Evolutionary conservation across 768 basidiomycete species (phyloP), one percentile per base, ranked within the genome.

Genomic region (Xerocomellus intermedius): DNA sequence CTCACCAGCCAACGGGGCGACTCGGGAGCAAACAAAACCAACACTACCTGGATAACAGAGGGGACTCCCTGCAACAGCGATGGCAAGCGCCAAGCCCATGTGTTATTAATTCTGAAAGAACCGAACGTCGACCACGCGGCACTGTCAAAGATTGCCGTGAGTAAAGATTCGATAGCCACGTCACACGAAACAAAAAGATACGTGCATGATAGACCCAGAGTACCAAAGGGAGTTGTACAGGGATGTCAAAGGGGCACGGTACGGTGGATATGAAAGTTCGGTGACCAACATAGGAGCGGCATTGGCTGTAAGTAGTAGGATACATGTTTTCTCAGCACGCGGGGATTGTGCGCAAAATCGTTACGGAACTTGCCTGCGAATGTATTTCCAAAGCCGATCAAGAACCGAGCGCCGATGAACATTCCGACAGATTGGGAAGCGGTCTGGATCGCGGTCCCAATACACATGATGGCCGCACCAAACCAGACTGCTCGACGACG

Each of bases 201-300:
- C 81, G 42, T 55, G 83, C 83, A 91, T 66, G 67, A 91, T 89
- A 55, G 88, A 80, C 51, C 91, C 91, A n/a, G 87, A 85, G 65
- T 90, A 90, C 90, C 91, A 93, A 56, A 91, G 82, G 24, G 87
- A 84, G 78, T 91, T 90, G 76, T 88, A 91, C 46, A 83, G 74
- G 1, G 88, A 85, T 10, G 89, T 93, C 56, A 94, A 71, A 19
- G 83, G 84, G 13, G 84, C 86, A 59, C 92, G 90, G 69, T 94
- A 85, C 2, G 81, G 76, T 14, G 91, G 91, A 71, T 92, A 93
- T 0, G 91, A 79, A 30, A 94, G 73, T 70, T 94, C 92, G 42
- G 89, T 87, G 54, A 93, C 82, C 71, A 94, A 74, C 77, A 92
- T 82, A 16, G 92, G 90, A 4, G 91, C 89, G 46, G 89, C 83